Evolutionary conservation across 2,329 filamentous ascomycete species (phyloP), one percentile per base, ranked within the genome.

Genomic region (Aureobasidium sp.): DNA sequence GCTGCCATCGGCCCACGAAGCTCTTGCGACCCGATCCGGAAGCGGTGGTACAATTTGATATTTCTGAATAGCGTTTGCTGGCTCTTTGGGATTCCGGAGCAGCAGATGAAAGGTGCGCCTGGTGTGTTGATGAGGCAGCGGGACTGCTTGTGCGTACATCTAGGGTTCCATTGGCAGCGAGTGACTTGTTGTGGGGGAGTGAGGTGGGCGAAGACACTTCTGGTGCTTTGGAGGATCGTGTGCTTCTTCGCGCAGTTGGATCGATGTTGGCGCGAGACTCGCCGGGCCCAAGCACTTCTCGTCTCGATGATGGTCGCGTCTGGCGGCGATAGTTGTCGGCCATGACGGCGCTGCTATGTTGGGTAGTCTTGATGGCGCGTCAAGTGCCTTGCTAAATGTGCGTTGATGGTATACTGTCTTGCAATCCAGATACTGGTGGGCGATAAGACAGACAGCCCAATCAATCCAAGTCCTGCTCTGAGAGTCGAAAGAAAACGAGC

Each of bases 1-100:
- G 78, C 67, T 93, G 87, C 94, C 94, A 99, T 67, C 93, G 93
- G 0, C 94, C 94, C 69, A 99, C 90, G 69, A 91, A 88, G 12
- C 88, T 90, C 75, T 86, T 86, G 49, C 81, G 77, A 65, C 82
- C 80, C 59, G 79, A 80, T 31, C 70, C 72, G 3, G 79, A 81
- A 4, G 79, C 82, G 53, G 79, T 76, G 2, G 81, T 82, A 0
- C 78, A 75, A 2, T 80, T 82, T 0, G 84, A 85, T 41, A 84
- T 76, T 5, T 79, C 76, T 0, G 82, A 80, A 67, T 79, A 73
- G 52, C 79, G 76, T 67, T 84, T 84, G 27, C 78, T 79, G 22
- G 79, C 76, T 15, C 74, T 72, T 27, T 77, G 73, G 22, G 77
- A 74, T 15, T 82, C 77, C 11, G 76, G 74, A 4, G 69, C 64